These are phyloP conservation scores for Ganoderma multipileum DNA, from an alignment of 1,284 basidiomycete genomes.

Conservation along the genomic window DNA sequence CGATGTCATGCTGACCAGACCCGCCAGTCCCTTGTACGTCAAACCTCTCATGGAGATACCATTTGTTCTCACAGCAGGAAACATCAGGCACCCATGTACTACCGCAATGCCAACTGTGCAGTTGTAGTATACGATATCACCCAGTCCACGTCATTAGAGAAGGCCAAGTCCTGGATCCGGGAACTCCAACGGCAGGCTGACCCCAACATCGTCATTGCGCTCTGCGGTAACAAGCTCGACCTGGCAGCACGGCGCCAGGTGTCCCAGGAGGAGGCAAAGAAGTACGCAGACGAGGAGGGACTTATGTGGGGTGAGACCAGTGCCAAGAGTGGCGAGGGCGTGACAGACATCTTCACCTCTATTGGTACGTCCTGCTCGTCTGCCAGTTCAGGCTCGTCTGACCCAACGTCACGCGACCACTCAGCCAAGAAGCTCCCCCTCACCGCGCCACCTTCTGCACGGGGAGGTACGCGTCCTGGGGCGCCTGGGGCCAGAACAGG, in stretches of 20 bases:
- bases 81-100: conserved; percentile 86
- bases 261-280: conserved; percentile 85
- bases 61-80: conserved; percentile 17
- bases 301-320: conserved; percentile 97
- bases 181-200: conserved; percentile 98
- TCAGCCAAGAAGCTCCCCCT: conserved; percentile 83
- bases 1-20: conserved; percentile 19
- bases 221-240: conserved; percentile 96
- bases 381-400: conserved; percentile 18
- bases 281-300: conserved; percentile 94
- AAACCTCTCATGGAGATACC: conserved; percentile 22
- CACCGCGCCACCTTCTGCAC: conserved; percentile 69
- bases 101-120: conserved; percentile 88
- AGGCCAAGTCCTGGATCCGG: conserved; percentile 95
- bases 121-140: conserved; percentile 92
- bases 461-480: conserved; percentile 56
- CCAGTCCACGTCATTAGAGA: conserved; percentile 88
- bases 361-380: conserved; percentile 65
- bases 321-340: conserved; percentile 93
- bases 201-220: conserved; percentile 93
- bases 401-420: conserved; percentile 2
- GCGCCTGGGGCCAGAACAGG: conserved; percentile 56
- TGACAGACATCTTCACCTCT: conserved; percentile 87
- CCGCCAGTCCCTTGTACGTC: conserved; percentile 39
- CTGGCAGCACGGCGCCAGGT: conserved; percentile 84